Conservation (phyloP, 306 rosid species). For the Luffa aegyptiaca region DNA sequence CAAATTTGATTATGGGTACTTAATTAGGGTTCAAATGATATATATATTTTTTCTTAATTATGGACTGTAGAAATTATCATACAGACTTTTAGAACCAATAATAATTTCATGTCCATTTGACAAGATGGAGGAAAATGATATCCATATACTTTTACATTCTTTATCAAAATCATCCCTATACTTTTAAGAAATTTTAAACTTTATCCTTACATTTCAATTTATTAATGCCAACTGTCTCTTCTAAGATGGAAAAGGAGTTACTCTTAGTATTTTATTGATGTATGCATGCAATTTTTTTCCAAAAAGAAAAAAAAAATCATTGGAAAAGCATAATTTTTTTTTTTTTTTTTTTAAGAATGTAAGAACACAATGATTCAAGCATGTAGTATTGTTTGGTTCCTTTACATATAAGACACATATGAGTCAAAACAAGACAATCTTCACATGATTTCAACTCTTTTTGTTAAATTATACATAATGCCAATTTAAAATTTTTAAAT, state of each 20-base stretch:
- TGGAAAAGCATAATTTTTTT: neutral
- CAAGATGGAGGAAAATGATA: neutral
- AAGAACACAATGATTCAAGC: constrained; percentile 8
- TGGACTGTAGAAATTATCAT: neutral
- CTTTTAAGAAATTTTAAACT: neutral
- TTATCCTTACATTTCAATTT: neutral
- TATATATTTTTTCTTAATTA: neutral
- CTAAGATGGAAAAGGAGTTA: neutral
- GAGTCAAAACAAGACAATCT: constrained; percentile 26
- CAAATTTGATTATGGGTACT: neutral
- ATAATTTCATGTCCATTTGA: neutral
- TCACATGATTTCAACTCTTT: constrained; percentile 23
- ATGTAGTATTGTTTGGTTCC: neutral
- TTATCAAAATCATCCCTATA: neutral
- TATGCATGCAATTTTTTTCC: neutral
- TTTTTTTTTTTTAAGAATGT: neutral
- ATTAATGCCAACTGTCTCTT: neutral
- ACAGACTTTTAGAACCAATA: neutral
- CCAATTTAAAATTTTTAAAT: neutral
- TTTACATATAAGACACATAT: neutral
- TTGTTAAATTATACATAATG: constrained; percentile 16
- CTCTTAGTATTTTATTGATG: neutral
- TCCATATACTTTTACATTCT: neutral
- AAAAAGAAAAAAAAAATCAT: neutral
- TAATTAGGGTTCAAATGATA: neutral